phyloP scores from a whole-genome alignment of 1,284 basidiomycete species.

The Apiotrichum sp. region DNA sequence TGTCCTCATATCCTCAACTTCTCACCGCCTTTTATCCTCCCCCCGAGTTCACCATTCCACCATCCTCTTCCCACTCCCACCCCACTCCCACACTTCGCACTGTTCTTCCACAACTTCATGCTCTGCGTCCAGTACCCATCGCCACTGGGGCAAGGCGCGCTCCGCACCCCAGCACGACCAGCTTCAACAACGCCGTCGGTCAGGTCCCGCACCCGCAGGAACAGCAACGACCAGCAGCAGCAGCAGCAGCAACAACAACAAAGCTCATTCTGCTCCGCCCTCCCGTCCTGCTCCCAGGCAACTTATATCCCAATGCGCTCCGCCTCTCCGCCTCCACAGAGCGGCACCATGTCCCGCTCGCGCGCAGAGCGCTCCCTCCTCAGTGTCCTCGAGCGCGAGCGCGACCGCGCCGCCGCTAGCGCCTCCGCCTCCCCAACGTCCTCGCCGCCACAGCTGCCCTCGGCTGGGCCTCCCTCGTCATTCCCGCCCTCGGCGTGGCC shows the following conservation, averaged over 20 bases:
- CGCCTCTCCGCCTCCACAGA: neutral
- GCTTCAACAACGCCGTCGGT: too few relatives aligned
- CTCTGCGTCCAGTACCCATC: conserved; percentile 4
- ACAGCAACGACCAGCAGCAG: neutral
- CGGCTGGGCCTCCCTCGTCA: neutral
- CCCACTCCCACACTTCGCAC: neutral
- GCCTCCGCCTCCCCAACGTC: neutral
- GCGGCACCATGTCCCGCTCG: neutral
- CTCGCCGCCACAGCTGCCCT: too few relatives aligned
- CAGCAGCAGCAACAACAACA: neutral
- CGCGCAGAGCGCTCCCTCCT: conserved; percentile 12
- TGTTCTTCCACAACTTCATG: neutral
- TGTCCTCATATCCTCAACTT: too few relatives aligned
- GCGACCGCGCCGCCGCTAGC: neutral
- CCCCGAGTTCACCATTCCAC: neutral
- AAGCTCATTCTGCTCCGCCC: neutral
- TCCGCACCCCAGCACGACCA: neutral
- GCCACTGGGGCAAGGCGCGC: neutral
- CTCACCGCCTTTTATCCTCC: neutral
- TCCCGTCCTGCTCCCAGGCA: too few relatives aligned
- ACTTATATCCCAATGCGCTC: neutral
- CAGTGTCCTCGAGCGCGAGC: conserved; percentile 12
- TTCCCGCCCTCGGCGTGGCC: neutral
- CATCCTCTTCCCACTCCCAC: neutral
- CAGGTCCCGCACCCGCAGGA: neutral